Conservation (phyloP, 495 filamentous ascomycete species). For the Penicillium cataractarum region DNA sequence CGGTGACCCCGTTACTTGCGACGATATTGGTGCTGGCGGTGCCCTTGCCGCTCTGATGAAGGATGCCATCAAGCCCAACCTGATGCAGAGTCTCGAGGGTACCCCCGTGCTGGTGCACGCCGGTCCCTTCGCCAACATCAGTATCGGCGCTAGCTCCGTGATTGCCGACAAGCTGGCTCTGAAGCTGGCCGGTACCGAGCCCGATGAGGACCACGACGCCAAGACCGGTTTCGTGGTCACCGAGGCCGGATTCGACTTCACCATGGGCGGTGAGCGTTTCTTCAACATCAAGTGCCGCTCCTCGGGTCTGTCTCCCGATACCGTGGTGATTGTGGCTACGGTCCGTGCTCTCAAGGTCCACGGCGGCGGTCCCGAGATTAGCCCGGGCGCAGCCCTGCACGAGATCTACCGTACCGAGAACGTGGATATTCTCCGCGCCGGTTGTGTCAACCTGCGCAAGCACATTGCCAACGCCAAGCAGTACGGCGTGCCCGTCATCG, state of each 20-base stretch:
- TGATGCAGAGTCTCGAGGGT: constrained; percentile 98
- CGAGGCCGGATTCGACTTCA: constrained; percentile 98
- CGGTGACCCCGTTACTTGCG: constrained; percentile 93
- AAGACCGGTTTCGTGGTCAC: constrained; percentile 96
- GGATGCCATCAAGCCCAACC: constrained; percentile 97
- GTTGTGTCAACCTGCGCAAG: constrained; percentile 92
- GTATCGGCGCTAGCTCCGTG: constrained; percentile 92
- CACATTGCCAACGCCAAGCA: constrained; percentile 86
- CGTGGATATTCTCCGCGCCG: constrained; percentile 82
- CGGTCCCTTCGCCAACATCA: constrained; percentile 97
- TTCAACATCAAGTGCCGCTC: constrained; percentile 99
- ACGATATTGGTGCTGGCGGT: constrained; percentile 91
- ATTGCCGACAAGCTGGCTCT: constrained; percentile 93
- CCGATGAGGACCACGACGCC: constrained; percentile 82
- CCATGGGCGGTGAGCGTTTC: constrained; percentile 98
- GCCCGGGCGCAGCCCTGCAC: constrained; percentile 77
- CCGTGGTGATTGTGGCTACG: constrained; percentile 93
- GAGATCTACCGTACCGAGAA: constrained; percentile 93
- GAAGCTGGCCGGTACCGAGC: constrained; percentile 93
- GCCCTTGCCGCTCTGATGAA: constrained; percentile 94
- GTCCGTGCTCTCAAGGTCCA: constrained; percentile 96
- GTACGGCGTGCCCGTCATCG: constrained; percentile 94
- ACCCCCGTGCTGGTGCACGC: constrained; percentile 98
- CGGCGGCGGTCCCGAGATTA: constrained; percentile 90
- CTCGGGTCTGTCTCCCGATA: constrained; percentile 88